Evolutionary conservation across 2,329 filamentous ascomycete genomes (phyloP).

Genomic region (Chaetomium sp.): DNA sequence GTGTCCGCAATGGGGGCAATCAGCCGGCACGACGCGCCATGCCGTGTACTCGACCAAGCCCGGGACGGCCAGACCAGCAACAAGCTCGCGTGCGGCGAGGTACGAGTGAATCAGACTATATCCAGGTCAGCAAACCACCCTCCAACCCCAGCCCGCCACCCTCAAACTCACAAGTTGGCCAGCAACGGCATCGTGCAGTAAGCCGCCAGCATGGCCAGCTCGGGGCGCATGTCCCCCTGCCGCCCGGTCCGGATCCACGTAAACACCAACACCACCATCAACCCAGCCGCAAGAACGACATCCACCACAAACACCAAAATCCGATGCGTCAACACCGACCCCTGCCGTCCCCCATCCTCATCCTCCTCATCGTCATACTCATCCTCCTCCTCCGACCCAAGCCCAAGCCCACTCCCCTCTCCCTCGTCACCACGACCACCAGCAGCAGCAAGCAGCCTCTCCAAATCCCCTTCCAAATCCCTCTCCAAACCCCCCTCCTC

Average conservation of each 20-base stretch:
- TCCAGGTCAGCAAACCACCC: neutral
- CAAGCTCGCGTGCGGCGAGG: slow-evolving; percentile 44
- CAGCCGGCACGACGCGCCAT: slow-evolving; percentile 44
- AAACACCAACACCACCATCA: slow-evolving; percentile 46
- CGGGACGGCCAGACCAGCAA: slow-evolving; percentile 46
- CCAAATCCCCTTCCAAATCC: neutral
- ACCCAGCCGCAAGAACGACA: slow-evolving; percentile 41
- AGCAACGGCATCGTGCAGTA: slow-evolving; percentile 48
- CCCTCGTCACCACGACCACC: neutral
- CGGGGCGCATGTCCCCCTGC: slow-evolving; percentile 31
- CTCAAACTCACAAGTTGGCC: slow-evolving; percentile 44
- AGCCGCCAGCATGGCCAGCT: slow-evolving; percentile 46
- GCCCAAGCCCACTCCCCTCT: neutral
- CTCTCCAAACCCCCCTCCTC: no score
- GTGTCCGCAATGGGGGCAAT: slow-evolving; percentile 47
- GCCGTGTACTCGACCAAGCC: slow-evolving; percentile 45
- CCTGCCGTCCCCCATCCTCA: neutral
- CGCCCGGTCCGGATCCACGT: slow-evolving; percentile 41
- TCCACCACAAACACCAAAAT: slow-evolving; percentile 46
- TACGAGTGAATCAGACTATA: slow-evolving; percentile 44
- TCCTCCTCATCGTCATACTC: slow-evolving; percentile 1
- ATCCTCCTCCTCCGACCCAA: neutral
- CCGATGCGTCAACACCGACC: slow-evolving; percentile 36
- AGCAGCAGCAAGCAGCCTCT: neutral
- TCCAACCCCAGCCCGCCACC: neutral